A percentile compares a stretch with the other conserved stretches of the same genome.
phyloP scores from a whole-genome alignment of 345 rosid species.

The Citrus medica region DNA sequence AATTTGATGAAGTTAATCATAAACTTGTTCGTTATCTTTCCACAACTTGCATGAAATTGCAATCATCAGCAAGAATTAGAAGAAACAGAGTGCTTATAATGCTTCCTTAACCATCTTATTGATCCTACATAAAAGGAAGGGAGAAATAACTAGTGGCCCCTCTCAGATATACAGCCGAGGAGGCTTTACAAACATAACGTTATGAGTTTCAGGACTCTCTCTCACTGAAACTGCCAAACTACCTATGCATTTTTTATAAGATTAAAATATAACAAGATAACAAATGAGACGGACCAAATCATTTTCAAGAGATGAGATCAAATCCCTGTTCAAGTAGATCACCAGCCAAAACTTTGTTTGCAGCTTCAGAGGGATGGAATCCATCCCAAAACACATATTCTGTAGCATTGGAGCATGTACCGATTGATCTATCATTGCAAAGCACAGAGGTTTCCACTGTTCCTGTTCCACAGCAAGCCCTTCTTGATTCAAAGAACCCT shows the following conservation, averaged over 20 bases:
- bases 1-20: neutral
- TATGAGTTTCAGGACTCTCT: no score
- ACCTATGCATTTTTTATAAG: neutral
- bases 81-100: neutral
- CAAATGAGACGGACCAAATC: neutral
- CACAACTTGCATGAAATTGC: neutral
- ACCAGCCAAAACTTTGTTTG: slow-evolving; percentile 38
- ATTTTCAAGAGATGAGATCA: neutral
- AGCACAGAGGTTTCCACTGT: slow-evolving; percentile 79
- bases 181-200: neutral
- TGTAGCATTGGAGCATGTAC: slow-evolving; percentile 83
- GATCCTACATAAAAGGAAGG: neutral
- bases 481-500: slow-evolving; percentile 86
- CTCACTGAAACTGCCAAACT: neutral
- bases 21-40: neutral
- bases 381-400: slow-evolving; percentile 92
- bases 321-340: neutral
- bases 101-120: slow-evolving; percentile 7
- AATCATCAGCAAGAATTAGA: neutral
- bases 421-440: slow-evolving; percentile 59
- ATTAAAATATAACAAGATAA: slow-evolving; percentile 9
- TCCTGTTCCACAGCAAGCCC: slow-evolving; percentile 91
- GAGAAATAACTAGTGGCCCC: slow-evolving; percentile 1
- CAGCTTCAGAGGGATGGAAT: slow-evolving; percentile 91
- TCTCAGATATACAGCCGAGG: neutral